Evolutionary conservation across 1,284 basidiomycete species (phyloP), one percentile per base, ranked within the genome.

Genomic region (Takashimella koratensis): DNA sequence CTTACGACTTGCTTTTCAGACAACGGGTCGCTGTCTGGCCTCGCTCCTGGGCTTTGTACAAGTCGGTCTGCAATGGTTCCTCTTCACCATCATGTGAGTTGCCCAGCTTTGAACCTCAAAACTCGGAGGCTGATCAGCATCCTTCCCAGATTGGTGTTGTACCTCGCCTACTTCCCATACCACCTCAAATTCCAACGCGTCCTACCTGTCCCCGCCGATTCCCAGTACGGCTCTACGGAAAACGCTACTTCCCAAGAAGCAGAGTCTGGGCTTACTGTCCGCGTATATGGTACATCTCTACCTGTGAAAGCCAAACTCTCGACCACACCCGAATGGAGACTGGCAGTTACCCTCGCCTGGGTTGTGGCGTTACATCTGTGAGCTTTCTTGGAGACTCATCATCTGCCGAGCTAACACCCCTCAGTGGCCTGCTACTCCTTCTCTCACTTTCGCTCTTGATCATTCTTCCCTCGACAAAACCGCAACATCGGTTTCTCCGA

Each of bases 121-220:
- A 22, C 5, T 40, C 20, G 5, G 21, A 26, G 19, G 21, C 27
- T 24, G 40, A 45, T 45, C 26, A 39, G 39, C 43, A 23, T 43
- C 51, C 52, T 49, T 44, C 4, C 21, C 6, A 96, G 92, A 45
- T 80, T 96, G 54, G 81, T 93, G 1, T 82, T 98, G 3, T 98
- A 90, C 77, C 86, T 98, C 75, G 77, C 88, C 44, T 98, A 94
- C 80, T 98, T 92, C 69, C 94, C 94, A 0, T 76, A 80, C 11
- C 84, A 89, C 62, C 83, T 87, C 62, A 91, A 92, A 71, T 90
- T 86, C 68, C 65, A 68, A 44, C 58, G 78, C 74, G 58, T 76
- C 75, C 40, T 68, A 22, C 65, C 66, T 36, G 16, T 36, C 8
- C 16, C 30, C 8, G 16, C 30, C 30, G 30, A 13, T 8, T 8